Conservation (phyloP, 2,329 filamentous ascomycete genomes). For the Coniella lustricola region DNA sequence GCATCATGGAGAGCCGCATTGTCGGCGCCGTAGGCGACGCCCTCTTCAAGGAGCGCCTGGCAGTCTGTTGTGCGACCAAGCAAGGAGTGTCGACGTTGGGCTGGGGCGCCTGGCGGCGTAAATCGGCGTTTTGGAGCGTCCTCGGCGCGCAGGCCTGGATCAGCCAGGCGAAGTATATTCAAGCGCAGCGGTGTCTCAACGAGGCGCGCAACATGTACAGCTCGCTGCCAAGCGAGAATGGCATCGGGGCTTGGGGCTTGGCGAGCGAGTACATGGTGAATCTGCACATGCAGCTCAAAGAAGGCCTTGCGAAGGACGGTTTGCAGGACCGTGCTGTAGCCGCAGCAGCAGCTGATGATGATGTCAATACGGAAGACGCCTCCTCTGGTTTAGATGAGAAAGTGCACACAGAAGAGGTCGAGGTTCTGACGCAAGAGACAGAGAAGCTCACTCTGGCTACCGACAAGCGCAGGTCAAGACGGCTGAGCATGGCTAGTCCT, state of each 20-base stretch:
- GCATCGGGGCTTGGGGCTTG: slow-evolving; percentile 41
- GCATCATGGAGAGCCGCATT: slow-evolving; percentile 71
- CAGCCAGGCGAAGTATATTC: slow-evolving; percentile 64
- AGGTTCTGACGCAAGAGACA: slow-evolving; percentile 42
- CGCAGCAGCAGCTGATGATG: slow-evolving; percentile 1
- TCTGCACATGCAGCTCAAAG: slow-evolving; percentile 43
- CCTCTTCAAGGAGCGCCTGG: slow-evolving; percentile 77
- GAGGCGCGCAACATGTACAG: slow-evolving; percentile 55
- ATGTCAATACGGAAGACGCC: no score
- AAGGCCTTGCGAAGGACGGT: slow-evolving; percentile 34
- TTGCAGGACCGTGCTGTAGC: slow-evolving; percentile 19
- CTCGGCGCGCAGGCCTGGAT: slow-evolving; percentile 82
- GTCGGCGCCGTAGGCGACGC: slow-evolving; percentile 71
- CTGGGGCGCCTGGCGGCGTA: slow-evolving; percentile 69
- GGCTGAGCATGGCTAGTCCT: slow-evolving; percentile 47
- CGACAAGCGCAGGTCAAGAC: slow-evolving; percentile 36
- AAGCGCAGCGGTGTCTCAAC: slow-evolving; percentile 71
- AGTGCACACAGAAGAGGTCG: slow-evolving; percentile 29
- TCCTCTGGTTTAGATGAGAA: not conserved
- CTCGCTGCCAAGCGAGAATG: slow-evolving; percentile 41
- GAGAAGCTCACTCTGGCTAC: slow-evolving; percentile 43
- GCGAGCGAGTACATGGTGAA: slow-evolving; percentile 47
- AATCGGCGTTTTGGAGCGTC: slow-evolving; percentile 84
- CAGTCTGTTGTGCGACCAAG: slow-evolving; percentile 74
- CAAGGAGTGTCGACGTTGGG: slow-evolving; percentile 56